These are phyloP conservation scores for Oryza glaberrima DNA, from an alignment of 176 grass and related monocot genomes.

Conservation along the genomic window DNA sequence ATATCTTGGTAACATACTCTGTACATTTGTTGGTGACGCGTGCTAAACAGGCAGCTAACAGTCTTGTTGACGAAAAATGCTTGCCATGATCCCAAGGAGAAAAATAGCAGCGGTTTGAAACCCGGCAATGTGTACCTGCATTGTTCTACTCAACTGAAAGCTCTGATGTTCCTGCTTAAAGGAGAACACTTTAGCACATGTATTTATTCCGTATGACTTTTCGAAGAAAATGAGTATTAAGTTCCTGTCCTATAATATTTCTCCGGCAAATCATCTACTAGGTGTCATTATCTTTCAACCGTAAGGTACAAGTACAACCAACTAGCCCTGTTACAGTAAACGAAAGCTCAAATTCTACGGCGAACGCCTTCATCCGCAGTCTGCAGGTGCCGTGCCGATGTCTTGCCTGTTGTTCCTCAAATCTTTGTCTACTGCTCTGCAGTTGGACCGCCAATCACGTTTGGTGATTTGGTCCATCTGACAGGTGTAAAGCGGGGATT, in stretches of 20 bases:
- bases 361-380: neutral
- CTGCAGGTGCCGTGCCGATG: neutral
- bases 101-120: neutral
- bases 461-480: neutral
- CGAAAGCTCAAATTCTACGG: neutral
- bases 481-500: slow-evolving; percentile 40
- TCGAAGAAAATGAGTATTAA: neutral
- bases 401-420: neutral
- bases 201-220: neutral
- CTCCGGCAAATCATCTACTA: neutral
- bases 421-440: neutral
- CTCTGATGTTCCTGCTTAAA: neutral
- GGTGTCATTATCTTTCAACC: neutral
- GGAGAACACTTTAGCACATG: neutral
- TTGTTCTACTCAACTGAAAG: neutral
- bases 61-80: neutral
- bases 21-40: neutral
- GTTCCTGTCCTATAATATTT: neutral
- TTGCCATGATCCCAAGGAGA: neutral
- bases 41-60: neutral
- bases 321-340: neutral
- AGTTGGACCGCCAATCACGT: neutral
- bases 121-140: neutral
- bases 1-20: neutral
- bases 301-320: neutral